phyloP scores from a whole-genome alignment of 164 flowering plant genomes.

The Magnolia kwangsiensis region DNA sequence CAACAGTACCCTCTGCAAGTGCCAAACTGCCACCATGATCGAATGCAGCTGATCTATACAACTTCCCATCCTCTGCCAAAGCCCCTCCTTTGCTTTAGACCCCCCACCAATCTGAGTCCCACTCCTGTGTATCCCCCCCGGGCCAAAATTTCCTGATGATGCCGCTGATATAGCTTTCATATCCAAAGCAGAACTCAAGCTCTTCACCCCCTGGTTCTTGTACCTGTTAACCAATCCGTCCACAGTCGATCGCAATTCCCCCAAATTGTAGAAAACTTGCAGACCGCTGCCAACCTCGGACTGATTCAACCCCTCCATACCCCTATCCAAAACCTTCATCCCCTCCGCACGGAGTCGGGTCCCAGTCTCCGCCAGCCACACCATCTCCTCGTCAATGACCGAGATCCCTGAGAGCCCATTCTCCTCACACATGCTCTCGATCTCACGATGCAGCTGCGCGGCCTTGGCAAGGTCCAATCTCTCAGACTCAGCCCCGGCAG shows the following conservation, averaged over 20 bases:
- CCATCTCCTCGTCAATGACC: slow-evolving; percentile 59
- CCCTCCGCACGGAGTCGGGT: slow-evolving; percentile 56
- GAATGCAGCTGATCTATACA: slow-evolving; percentile 93
- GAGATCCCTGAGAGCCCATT: slow-evolving; percentile 59
- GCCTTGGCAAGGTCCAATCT: slow-evolving; percentile 77
- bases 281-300: slow-evolving; percentile 93
- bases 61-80: slow-evolving; percentile 77
- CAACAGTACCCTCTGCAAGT: slow-evolving; percentile 94
- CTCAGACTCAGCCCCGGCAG: slow-evolving; percentile 34
- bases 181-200: slow-evolving; percentile 70
- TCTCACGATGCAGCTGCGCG: slow-evolving; percentile 79
- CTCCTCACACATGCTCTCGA: slow-evolving; percentile 51
- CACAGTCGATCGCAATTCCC: slow-evolving; percentile 70
- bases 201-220: slow-evolving; percentile 64
- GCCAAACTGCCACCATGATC: slow-evolving; percentile 85
- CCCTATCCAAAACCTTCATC: slow-evolving; percentile 78
- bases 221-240: slow-evolving; percentile 73
- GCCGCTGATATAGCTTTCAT: slow-evolving; percentile 72
- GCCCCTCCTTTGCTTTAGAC: slow-evolving; percentile 75
- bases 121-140: slow-evolving; percentile 84
- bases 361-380: slow-evolving; percentile 62
- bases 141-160: slow-evolving; percentile 39
- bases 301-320: slow-evolving; percentile 89
- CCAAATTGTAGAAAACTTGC: slow-evolving; percentile 91
- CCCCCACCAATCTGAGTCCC: slow-evolving; percentile 95